These are phyloP conservation scores for Hypericum androsaemum DNA, from an alignment of 345 rosid species.

Conservation along the genomic window DNA sequence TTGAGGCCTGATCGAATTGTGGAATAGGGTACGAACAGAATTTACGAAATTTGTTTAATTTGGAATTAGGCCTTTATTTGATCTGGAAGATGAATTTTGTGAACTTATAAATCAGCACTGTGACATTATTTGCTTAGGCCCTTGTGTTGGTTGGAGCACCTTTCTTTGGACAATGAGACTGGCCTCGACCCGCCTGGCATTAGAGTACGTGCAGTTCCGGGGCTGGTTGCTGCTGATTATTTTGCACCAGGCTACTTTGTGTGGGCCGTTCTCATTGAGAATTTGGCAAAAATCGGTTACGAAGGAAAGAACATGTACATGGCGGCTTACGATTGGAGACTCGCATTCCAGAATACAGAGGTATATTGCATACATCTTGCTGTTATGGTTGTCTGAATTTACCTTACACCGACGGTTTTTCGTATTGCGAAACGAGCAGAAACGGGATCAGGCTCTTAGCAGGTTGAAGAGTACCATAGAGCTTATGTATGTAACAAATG, in stretches of 20 bases:
- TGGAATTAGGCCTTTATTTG: not conserved
- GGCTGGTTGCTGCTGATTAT: constrained; percentile 52
- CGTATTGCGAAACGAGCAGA: constrained; percentile 31
- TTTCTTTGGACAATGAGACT: constrained; percentile 55
- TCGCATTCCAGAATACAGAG: constrained; percentile 26
- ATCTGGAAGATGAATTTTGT: not conserved
- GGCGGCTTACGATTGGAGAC: constrained; percentile 27
- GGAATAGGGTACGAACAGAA: too few relatives aligned
- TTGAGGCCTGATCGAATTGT: too few relatives aligned
- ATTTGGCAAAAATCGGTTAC: constrained; percentile 69
- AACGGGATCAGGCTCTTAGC: constrained; percentile 60
- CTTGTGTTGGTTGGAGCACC: constrained; percentile 63
- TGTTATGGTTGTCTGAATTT: constrained; percentile 5
- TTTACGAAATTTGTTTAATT: too few relatives aligned
- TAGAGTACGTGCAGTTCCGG: constrained; percentile 49
- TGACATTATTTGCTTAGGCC: constrained; percentile 32
- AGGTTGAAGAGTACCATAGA: constrained; percentile 72
- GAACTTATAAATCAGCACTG: not conserved
- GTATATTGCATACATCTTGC: constrained; percentile 9
- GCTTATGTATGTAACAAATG: constrained; percentile 48
- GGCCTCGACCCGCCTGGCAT: constrained; percentile 73
- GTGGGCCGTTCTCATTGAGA: constrained; percentile 69
- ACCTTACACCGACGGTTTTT: constrained; percentile 17
- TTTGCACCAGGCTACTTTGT: constrained; percentile 53
- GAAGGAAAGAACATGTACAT: constrained; percentile 47